phyloP scores from a whole-genome alignment of 2,329 filamentous ascomycete species.

The Epichloe scottii region DNA sequence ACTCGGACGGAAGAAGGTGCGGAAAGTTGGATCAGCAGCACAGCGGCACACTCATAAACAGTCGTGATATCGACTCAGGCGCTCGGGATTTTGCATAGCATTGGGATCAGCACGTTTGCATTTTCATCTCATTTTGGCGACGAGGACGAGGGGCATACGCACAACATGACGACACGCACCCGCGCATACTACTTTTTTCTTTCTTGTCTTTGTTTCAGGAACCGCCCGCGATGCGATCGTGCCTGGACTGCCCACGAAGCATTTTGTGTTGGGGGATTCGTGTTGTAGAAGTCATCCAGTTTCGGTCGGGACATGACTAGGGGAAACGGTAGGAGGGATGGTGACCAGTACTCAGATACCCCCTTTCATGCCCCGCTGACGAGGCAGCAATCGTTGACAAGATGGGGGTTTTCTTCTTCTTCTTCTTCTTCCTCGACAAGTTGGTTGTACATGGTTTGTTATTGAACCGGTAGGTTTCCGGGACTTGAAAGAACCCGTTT shows the following conservation, averaged over 20 bases:
- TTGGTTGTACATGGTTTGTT: not conserved
- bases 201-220: too few relatives aligned
- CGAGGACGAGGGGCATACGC: too few relatives aligned
- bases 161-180: too few relatives aligned
- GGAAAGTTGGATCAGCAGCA: not conserved
- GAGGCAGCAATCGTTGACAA: not conserved
- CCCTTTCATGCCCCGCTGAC: not conserved
- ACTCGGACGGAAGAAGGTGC: not conserved
- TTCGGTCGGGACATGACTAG: not conserved
- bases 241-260: too few relatives aligned
- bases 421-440: too few relatives aligned
- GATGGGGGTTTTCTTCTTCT: not conserved
- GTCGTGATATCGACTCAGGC: conserved; percentile 6
- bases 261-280: not conserved
- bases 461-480: not conserved
- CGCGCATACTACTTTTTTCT: too few relatives aligned
- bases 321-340: not conserved
- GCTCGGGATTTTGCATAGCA: conserved; percentile 14
- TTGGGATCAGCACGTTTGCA: conserved; percentile 8
- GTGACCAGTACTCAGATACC: not conserved
- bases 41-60: not conserved
- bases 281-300: not conserved
- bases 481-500: too few relatives aligned
- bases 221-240: too few relatives aligned
- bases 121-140: not conserved